These are phyloP conservation scores for Candida sithepensis DNA, from an alignment of 805 yeast genomes.

Conservation along the genomic window DNA sequence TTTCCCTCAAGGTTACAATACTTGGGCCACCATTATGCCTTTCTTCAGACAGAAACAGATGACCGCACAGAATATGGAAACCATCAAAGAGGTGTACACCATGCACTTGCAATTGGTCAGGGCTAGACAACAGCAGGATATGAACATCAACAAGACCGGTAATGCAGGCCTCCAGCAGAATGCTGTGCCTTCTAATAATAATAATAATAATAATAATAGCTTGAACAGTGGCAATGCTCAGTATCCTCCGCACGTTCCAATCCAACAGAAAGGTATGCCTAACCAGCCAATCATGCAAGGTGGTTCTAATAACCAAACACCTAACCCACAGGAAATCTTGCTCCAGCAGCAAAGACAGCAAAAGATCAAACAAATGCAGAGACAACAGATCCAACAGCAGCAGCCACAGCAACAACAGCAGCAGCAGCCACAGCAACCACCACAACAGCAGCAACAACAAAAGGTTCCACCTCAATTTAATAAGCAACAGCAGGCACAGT, in stretches of 20 bases:
- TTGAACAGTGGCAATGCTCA: slow-evolving; percentile 4
- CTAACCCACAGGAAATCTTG: slow-evolving; percentile 30
- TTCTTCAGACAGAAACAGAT: slow-evolving; percentile 52
- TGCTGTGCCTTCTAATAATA: slow-evolving; percentile 2
- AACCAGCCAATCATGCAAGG: slow-evolving; percentile 9
- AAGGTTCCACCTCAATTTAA: slow-evolving; percentile 1
- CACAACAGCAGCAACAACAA: slow-evolving; percentile 23
- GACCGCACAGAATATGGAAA: slow-evolving; percentile 53
- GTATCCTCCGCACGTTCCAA: slow-evolving; percentile 11
- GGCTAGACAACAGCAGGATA: slow-evolving; percentile 38
- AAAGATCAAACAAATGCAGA: slow-evolving; percentile 26
- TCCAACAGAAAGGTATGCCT: slow-evolving; percentile 7
- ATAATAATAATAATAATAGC: too few species aligned
- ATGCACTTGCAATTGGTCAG: slow-evolving; percentile 58
- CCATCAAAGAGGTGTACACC: slow-evolving; percentile 64
- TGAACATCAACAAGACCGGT: slow-evolving; percentile 10
- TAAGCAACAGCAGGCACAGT: slow-evolving; percentile 1
- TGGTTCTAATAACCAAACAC: slow-evolving; percentile 11
- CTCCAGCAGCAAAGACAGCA: slow-evolving; percentile 33
- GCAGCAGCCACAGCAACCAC: slow-evolving; percentile 11
- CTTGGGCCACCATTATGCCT: slow-evolving; percentile 78
- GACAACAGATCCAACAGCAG: slow-evolving; percentile 13
- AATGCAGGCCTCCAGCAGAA: slow-evolving; percentile 7
- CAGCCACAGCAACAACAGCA: slow-evolving; percentile 20
- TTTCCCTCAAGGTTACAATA: slow-evolving; percentile 71